Percentiles rank a stretch among this genome's conserved stretches.
Evolutionary conservation across 805 yeast genomes (phyloP).

Genomic region (Nakazawaea populi): DNA sequence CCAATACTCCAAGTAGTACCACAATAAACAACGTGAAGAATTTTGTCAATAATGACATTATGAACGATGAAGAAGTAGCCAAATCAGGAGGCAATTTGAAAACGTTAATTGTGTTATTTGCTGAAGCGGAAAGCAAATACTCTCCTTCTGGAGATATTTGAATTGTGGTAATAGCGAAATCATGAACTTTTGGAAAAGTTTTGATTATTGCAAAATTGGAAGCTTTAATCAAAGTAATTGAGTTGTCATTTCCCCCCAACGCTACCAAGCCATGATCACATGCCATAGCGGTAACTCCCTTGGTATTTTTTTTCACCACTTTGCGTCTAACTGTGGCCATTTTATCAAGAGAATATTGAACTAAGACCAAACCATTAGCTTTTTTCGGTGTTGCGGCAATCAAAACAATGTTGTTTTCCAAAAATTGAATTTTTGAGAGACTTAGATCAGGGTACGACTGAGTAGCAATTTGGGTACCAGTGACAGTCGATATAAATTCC

Average conservation of each 20-base stretch:
- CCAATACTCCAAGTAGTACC: conserved; percentile 17
- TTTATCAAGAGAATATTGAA: conserved; percentile 36
- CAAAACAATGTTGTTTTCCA: conserved; percentile 28
- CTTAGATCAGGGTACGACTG: conserved; percentile 20
- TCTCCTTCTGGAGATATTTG: conserved; percentile 64
- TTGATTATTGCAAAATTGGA: conserved; percentile 46
- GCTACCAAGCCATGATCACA: conserved; percentile 39
- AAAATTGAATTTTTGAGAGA: conserved; percentile 26
- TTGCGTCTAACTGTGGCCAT: conserved; percentile 36
- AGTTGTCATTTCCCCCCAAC: conserved; percentile 60
- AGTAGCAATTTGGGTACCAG: conserved; percentile 30
- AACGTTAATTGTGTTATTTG: conserved; percentile 67
- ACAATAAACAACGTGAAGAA: conserved; percentile 19
- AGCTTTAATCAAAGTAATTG: conserved; percentile 51
- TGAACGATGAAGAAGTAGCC: conserved; percentile 31
- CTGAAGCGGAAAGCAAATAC: conserved; percentile 66
- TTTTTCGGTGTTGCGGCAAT: conserved; percentile 38
- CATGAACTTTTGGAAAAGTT: conserved; percentile 57
- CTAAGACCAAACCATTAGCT: conserved; percentile 33
- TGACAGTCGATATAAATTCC: conserved; percentile 42
- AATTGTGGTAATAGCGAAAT: conserved; percentile 72
- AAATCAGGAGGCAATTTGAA: conserved; percentile 50
- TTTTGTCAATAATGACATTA: conserved; percentile 20
- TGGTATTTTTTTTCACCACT: conserved; percentile 40
- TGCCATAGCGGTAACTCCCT: conserved; percentile 53